Evolutionary conservation across 2,329 filamentous ascomycete species (phyloP).

Genomic region (Xylaria sp.): DNA sequence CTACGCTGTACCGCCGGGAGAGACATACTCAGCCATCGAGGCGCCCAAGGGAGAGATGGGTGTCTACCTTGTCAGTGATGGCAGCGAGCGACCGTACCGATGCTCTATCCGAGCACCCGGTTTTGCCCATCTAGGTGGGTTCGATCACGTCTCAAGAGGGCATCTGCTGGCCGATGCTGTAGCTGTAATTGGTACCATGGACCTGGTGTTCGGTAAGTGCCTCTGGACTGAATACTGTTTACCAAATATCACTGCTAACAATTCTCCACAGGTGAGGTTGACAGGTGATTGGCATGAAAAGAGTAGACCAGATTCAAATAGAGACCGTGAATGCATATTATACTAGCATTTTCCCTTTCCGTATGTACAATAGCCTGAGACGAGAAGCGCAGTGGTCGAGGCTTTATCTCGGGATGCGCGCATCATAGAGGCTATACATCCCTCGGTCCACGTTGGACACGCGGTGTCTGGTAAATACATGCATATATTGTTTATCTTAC

Average conservation of each 20-base stretch:
- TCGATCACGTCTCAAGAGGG: constrained; percentile 92
- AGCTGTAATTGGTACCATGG: constrained; percentile 91
- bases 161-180: constrained; percentile 97
- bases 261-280: constrained; percentile 65
- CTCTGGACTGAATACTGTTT: background rate
- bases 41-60: constrained; percentile 99
- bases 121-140: constrained; percentile 93
- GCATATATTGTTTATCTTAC: constrained; percentile 27
- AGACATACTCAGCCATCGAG: constrained; percentile 98
- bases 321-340: constrained; percentile 32
- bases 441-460: constrained; percentile 15
- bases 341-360: constrained; percentile 41
- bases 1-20: constrained; percentile 94
- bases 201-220: constrained; percentile 84
- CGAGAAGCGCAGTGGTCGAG: constrained; percentile 32
- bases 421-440: constrained; percentile 25
- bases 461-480: constrained; percentile 37
- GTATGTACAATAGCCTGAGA: constrained; percentile 48
- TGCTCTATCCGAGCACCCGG: constrained; percentile 98
- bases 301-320: constrained; percentile 33
- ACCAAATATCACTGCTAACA: constrained; percentile 49
- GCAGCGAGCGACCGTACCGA: constrained; percentile 94
- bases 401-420: constrained; percentile 28
- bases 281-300: constrained; percentile 59
- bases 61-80: constrained; percentile 95